A percentile compares a stretch with the other conserved stretches of the same genome.
These are phyloP conservation scores for Bruguiera parviflora DNA, from an alignment of 345 rosid genomes.

Conservation along the genomic window DNA sequence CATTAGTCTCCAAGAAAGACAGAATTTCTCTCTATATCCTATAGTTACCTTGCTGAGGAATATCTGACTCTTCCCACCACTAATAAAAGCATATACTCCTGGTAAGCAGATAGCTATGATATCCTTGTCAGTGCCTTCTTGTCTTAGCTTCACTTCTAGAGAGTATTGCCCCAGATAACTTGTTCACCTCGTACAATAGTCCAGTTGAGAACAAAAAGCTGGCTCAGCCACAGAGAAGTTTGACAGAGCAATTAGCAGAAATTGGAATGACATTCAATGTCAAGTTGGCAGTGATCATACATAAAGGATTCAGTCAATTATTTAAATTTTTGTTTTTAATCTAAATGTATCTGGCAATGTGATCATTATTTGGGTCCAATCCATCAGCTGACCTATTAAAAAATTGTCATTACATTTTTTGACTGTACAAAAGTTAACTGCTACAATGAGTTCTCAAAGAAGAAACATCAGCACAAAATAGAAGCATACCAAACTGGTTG, in stretches of 20 bases:
- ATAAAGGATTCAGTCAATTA: not conserved
- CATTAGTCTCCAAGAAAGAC: too few relatives aligned
- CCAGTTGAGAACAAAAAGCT: constrained; percentile 81
- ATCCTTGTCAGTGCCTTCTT: constrained; percentile 44
- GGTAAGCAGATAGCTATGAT: not conserved
- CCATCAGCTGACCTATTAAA: too few relatives aligned
- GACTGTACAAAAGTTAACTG: too few relatives aligned
- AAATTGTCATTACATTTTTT: too few relatives aligned
- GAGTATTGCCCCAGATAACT: constrained; percentile 48
- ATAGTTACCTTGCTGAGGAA: too few relatives aligned
- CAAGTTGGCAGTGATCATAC: not conserved
- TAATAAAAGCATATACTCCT: too few relatives aligned
- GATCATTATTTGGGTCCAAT: too few relatives aligned
- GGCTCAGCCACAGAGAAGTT: constrained; percentile 27
- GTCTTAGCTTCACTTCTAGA: constrained; percentile 55
- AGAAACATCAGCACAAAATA: not conserved
- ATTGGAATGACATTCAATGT: not conserved
- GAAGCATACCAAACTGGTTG: too few relatives aligned
- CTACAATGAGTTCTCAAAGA: too few relatives aligned
- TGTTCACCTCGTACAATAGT: constrained; percentile 69
- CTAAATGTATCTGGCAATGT: too few relatives aligned
- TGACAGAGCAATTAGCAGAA: constrained; percentile 1
- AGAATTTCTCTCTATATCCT: too few relatives aligned
- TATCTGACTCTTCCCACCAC: too few relatives aligned
- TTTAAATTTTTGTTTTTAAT: not conserved